These are phyloP conservation scores for Hordeum pubiflorum DNA, from an alignment of 202 grass and related monocot genomes.

Conservation along the genomic window DNA sequence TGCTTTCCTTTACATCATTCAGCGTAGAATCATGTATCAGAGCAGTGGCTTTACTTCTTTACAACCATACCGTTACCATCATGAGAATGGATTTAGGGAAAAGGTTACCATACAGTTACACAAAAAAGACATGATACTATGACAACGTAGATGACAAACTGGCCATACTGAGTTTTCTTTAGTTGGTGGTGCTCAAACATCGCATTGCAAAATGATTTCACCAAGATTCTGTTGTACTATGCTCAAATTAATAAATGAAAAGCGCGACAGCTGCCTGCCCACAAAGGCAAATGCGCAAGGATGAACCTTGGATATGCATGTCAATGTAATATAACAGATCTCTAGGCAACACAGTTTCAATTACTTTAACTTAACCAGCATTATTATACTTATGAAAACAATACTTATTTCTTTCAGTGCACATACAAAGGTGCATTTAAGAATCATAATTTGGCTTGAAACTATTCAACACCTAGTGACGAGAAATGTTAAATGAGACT, in stretches of 20 bases:
- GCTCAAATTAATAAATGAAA: background rate
- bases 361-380: background rate
- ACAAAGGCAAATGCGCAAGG: background rate
- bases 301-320: background rate
- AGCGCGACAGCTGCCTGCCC: background rate
- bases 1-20: background rate
- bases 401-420: background rate
- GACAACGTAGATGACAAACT: background rate
- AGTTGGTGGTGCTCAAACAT: background rate
- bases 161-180: background rate
- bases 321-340: slow-evolving; percentile 5
- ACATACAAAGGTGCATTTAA: background rate
- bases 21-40: background rate
- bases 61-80: background rate
- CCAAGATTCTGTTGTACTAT: background rate
- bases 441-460: background rate
- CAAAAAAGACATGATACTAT: background rate
- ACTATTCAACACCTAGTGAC: background rate
- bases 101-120: background rate
- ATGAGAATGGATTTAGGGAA: background rate
- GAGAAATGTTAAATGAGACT: background rate
- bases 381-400: slow-evolving; percentile 7
- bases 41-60: background rate
- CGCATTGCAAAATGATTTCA: background rate
- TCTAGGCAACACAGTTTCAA: background rate